Evolutionary conservation across 2,329 filamentous ascomycete genomes (phyloP), one percentile per base, ranked within the genome.

Genomic region (Raffaelea deltoideospora): DNA sequence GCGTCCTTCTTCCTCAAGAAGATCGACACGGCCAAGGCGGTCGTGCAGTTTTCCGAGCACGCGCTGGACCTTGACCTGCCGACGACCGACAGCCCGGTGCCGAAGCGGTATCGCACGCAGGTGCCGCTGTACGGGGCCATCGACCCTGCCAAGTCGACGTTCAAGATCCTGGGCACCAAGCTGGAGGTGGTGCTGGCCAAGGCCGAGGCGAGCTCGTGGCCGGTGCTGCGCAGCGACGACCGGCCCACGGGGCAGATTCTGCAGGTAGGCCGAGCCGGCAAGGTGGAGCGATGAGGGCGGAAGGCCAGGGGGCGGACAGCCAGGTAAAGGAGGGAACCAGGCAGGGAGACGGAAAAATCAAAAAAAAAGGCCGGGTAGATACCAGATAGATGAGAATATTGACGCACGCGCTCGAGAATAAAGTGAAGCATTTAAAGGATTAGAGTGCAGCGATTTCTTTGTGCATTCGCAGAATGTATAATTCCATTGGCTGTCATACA

Each of bases 1-100:
- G 87, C 82, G 3, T 90, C 83, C 9, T 79, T 95, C 47, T 98
- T 93, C 61, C 69, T 96, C 37, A 98, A 96, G 67, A 96, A 96
- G 64, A 94, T 98, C 50, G 76, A 87, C 60, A 92, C 88, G 59
- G 70, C 78, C 19, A 70, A 63, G 20, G 81, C 85, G 35, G 79
- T 71, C 45, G 69, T 96, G 32, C 64, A 69, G 19, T 88, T 96
- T 54, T 56, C 64, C 26, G 51, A 69, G 3, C 64, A 67, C 33
- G 63, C 71, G 33, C 59, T 96, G 35, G 66, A 69, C 10, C 69
- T 98, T 31, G 84, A 98, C 53, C 69, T 98, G 28, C 76, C 72
- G n/a, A 98, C 90, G 9, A 73, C 71, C 23, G 88, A 95, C 53
- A 67, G 74, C 40, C 72, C 51, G 19, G n/a, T n/a, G n/a, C 67